Conservation (phyloP, 2,329 filamentous ascomycete species). For the Fusarium gaditjirri region DNA sequence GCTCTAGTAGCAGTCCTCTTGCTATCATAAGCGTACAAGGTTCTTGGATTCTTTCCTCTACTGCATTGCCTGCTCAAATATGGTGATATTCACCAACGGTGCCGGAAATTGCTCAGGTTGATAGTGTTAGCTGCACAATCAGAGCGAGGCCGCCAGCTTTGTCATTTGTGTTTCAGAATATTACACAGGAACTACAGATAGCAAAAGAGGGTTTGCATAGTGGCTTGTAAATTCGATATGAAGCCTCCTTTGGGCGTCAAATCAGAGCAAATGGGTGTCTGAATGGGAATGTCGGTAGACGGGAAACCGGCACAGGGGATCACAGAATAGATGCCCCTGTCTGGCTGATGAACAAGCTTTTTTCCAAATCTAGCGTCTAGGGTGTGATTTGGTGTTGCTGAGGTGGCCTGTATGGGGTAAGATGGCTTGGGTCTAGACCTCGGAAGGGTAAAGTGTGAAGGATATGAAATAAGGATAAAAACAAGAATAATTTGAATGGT, state of each 20-base stretch:
- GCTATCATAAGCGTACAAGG: background rate
- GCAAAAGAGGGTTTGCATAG: slow-evolving; percentile 44
- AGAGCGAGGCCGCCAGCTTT: background rate
- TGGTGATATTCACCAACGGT: background rate
- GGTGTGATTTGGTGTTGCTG: slow-evolving; percentile 8
- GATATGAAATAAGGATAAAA: slow-evolving; percentile 2
- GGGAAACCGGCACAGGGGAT: slow-evolving; percentile 30
- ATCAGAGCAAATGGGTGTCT: background rate
- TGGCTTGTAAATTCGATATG: slow-evolving; percentile 39
- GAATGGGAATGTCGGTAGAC: slow-evolving; percentile 19
- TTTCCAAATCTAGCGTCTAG: slow-evolving; percentile 3
- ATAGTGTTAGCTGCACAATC: background rate
- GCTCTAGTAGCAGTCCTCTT: background rate
- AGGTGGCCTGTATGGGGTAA: background rate
- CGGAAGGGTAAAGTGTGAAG: slow-evolving; percentile 3
- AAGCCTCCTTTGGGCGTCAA: slow-evolving; percentile 4
- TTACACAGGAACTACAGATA: slow-evolving; percentile 11
- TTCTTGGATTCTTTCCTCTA: background rate
- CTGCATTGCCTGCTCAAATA: background rate
- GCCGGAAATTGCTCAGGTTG: background rate
- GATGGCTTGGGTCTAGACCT: slow-evolving; percentile 15
- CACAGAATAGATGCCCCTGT: slow-evolving; percentile 26
- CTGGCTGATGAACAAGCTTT: slow-evolving; percentile 23
- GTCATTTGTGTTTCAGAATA: background rate
- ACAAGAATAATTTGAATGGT: slow-evolving; percentile 1